phyloP scores from a whole-genome alignment of 306 rosid genomes.

The Dryas octopetala region DNA sequence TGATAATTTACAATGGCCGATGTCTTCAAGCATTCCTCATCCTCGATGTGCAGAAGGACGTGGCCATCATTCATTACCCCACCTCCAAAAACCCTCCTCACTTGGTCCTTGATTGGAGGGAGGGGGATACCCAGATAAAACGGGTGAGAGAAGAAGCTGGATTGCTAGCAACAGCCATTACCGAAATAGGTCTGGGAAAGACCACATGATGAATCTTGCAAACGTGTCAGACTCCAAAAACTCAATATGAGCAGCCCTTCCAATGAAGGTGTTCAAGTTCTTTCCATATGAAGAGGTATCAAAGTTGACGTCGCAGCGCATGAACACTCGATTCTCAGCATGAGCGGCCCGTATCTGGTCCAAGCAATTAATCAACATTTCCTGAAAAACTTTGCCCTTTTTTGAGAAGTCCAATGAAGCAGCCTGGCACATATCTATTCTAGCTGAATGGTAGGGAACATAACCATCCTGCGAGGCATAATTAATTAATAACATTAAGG shows the following conservation, averaged over 20 bases:
- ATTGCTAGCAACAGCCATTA: constrained; percentile 28
- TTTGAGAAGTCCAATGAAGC: constrained; percentile 75
- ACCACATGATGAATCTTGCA: constrained; percentile 87
- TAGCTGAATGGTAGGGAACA: constrained; percentile 93
- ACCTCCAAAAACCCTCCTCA: constrained; percentile 1
- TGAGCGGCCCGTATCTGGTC: constrained; percentile 77
- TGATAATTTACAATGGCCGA: constrained; percentile 28
- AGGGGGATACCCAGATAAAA: neutral
- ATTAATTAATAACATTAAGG: constrained; percentile 20
- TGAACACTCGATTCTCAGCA: constrained; percentile 58
- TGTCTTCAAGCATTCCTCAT: constrained; percentile 14
- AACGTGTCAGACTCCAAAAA: constrained; percentile 81
- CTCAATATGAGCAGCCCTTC: constrained; percentile 93
- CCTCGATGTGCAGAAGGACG: constrained; percentile 1
- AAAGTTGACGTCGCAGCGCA: constrained; percentile 89
- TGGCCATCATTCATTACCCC: neutral
- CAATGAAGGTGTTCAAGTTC: constrained; percentile 78
- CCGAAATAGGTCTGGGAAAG: constrained; percentile 74
- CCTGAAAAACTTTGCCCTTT: constrained; percentile 64
- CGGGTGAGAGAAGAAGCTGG: constrained; percentile 20
- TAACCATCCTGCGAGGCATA: constrained; percentile 71
- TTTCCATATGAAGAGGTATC: constrained; percentile 78
- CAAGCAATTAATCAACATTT: constrained; percentile 79
- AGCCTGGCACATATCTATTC: constrained; percentile 86
- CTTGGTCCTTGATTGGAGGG: constrained; percentile 5